Percentiles rank a stretch among this genome's conserved stretches.
phyloP scores from a whole-genome alignment of 768 basidiomycete species.

The Cantharellus anzutake region DNA sequence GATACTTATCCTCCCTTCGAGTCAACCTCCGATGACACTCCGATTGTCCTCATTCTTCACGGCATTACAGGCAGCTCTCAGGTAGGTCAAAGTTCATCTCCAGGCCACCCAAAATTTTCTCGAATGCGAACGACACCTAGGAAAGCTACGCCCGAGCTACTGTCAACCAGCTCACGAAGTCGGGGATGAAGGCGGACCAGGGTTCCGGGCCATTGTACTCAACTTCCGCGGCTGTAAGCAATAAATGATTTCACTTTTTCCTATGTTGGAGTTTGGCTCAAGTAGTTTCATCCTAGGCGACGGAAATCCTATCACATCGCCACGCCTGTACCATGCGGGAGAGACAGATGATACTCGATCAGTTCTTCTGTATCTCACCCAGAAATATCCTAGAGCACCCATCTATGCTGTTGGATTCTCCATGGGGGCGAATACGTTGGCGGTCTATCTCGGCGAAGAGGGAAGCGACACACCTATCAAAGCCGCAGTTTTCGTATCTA shows the following conservation, averaged over 20 bases:
- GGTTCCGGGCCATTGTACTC: slow-evolving; percentile 76
- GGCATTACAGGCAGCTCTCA: slow-evolving; percentile 25
- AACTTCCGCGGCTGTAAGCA: slow-evolving; percentile 68
- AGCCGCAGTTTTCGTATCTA: slow-evolving; percentile 13
- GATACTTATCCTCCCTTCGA: not conserved
- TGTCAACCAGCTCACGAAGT: slow-evolving; percentile 47
- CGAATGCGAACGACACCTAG: slow-evolving; percentile 75
- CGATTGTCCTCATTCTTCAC: slow-evolving; percentile 25
- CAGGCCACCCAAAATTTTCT: no score
- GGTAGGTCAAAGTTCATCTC: not conserved
- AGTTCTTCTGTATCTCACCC: slow-evolving; percentile 56
- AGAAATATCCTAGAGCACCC: slow-evolving; percentile 57
- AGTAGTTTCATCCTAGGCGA: slow-evolving; percentile 21
- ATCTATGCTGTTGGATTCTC: slow-evolving; percentile 87
- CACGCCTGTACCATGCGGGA: slow-evolving; percentile 44
- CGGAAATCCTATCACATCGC: slow-evolving; percentile 61
- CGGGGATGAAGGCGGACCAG: slow-evolving; percentile 62
- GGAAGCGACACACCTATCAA: slow-evolving; percentile 56
- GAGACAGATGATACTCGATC: slow-evolving; percentile 79
- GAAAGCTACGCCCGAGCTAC: slow-evolving; percentile 81
- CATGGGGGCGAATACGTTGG: slow-evolving; percentile 79
- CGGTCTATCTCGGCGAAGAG: slow-evolving; percentile 78
- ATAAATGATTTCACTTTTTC: not conserved
- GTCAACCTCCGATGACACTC: slow-evolving; percentile 11
- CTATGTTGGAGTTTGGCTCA: not conserved